Evolutionary conservation across 2,329 filamentous ascomycete species (phyloP).

Genomic region (Monilinia vaccinii-corymbosi): DNA sequence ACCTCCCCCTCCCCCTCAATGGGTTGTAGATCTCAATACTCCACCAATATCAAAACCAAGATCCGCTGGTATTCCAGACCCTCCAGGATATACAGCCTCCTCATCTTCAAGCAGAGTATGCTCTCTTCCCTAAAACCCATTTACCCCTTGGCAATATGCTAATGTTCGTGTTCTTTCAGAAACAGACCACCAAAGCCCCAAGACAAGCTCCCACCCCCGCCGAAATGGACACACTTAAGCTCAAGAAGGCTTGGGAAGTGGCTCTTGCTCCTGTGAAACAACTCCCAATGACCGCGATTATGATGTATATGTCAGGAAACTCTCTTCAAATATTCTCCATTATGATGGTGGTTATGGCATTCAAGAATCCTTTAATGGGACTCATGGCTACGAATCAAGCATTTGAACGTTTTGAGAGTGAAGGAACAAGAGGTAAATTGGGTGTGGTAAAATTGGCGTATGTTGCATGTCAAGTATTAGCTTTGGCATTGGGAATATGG

Average conservation of each 20-base stretch:
- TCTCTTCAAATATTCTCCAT: constrained; percentile 98
- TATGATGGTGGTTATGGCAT: constrained; percentile 99
- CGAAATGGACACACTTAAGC: constrained; percentile 90
- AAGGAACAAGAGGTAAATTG: constrained; percentile 63
- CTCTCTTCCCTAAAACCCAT: not conserved
- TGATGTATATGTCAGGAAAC: constrained; percentile 99
- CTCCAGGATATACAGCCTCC: constrained; percentile 65
- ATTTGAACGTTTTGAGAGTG: constrained; percentile 86
- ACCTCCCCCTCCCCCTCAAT: constrained; percentile 54
- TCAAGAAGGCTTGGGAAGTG: constrained; percentile 98
- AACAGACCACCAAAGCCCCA: constrained; percentile 32
- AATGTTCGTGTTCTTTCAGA: constrained; percentile 20
- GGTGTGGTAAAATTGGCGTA: constrained; percentile 81
- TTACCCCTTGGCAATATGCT: not conserved
- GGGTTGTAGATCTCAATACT: constrained; percentile 72
- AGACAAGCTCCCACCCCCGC: constrained; percentile 64
- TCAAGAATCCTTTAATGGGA: constrained; percentile 89
- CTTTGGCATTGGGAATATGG: constrained; percentile 82
- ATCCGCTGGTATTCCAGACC: constrained; percentile 63
- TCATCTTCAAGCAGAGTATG: constrained; percentile 47
- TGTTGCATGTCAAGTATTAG: constrained; percentile 74
- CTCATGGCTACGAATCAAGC: constrained; percentile 73
- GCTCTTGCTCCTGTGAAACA: constrained; percentile 88
- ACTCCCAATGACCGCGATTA: constrained; percentile 95
- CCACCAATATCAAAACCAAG: constrained; percentile 60